Conservation (phyloP, 768 basidiomycete genomes). For the Russula ochroleuca region DNA sequence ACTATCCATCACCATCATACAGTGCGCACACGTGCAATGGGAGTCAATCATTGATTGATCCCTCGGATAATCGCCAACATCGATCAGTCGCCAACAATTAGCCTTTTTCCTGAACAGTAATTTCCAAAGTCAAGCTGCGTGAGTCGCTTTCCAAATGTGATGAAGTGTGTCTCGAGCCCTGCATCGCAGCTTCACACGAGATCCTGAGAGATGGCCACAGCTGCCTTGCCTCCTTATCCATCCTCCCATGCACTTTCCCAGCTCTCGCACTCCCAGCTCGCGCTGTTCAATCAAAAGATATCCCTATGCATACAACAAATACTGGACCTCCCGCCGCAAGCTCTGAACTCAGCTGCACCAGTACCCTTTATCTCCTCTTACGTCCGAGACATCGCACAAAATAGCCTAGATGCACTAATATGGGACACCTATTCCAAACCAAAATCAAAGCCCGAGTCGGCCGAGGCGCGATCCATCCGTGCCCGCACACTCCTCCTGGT, state of each 20-base stretch:
- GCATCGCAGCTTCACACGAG: neutral
- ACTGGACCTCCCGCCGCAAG: constrained; percentile 46
- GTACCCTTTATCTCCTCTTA: constrained; percentile 54
- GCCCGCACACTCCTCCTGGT: constrained; percentile 52
- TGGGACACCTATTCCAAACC: constrained; percentile 41
- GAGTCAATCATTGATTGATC: neutral
- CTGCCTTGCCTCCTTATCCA: constrained; percentile 52
- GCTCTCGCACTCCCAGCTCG: constrained; percentile 50
- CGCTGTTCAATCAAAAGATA: constrained; percentile 46
- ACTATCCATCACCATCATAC: neutral
- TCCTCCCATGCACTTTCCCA: constrained; percentile 45
- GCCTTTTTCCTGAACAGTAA: neutral
- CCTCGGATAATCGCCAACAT: neutral
- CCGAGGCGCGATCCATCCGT: constrained; percentile 45
- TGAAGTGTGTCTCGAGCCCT: neutral
- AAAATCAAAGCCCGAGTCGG: constrained; percentile 14
- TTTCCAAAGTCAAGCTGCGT: neutral
- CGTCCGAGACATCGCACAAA: constrained; percentile 51
- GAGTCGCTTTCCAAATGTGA: neutral
- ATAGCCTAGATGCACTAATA: constrained; percentile 51
- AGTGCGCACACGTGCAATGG: too few species aligned
- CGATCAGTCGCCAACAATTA: neutral
- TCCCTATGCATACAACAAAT: constrained; percentile 44
- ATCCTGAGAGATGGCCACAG: neutral
- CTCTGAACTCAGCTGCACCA: constrained; percentile 45